Evolutionary conservation across 2,329 filamentous ascomycete species (phyloP), one percentile per base, ranked within the genome.

Genomic region (Beauveria sp.): DNA sequence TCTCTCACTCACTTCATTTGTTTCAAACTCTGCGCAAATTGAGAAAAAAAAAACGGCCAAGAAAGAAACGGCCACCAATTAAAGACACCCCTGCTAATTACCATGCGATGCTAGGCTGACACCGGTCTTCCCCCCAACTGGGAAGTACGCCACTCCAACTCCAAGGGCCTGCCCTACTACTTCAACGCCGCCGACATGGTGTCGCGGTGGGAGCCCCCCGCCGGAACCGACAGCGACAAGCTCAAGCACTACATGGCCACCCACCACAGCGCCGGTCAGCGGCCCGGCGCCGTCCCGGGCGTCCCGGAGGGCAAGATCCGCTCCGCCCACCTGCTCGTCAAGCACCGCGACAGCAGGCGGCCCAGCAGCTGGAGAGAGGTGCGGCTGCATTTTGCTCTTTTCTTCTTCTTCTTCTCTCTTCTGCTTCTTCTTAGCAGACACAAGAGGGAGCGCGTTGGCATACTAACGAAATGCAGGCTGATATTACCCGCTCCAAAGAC

Each of bases 151-250:
- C 91, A 96, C 79, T 96, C 91, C 76, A 96, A 97, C 81, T 96
- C 91, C 76, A 98, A 97, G 81, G 96, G 96, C 78, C 88, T 98
- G 42, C 95, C 95, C 43, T 99, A 99, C 82, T 99, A 98, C 81
- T 98, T 97, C 88, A 96, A 97, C 77, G 80, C 88, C 51, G 79
- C 78, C 68, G 90, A 91, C 66, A 93, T 93, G 75, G 87, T 91
- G 73, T 98, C 95, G 65, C 86, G 91, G 77, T 99, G 95, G 95
- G 95, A 98, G 73, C 93, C 95, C 3, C 95, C 95, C 9, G 75
- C 84, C 50, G 90, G 88, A 66, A 95, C 93, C 68, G 91, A 99
- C 77, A 90, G 90, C 62, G 92, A 97, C 69, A 91, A 89, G 77
- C 85, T 99, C 66, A 98, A 97, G 82, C 76, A 85, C 65, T 97